Evolutionary conservation across 1,284 basidiomycete genomes (phyloP).

Genomic region (Entoloma clypeatum): DNA sequence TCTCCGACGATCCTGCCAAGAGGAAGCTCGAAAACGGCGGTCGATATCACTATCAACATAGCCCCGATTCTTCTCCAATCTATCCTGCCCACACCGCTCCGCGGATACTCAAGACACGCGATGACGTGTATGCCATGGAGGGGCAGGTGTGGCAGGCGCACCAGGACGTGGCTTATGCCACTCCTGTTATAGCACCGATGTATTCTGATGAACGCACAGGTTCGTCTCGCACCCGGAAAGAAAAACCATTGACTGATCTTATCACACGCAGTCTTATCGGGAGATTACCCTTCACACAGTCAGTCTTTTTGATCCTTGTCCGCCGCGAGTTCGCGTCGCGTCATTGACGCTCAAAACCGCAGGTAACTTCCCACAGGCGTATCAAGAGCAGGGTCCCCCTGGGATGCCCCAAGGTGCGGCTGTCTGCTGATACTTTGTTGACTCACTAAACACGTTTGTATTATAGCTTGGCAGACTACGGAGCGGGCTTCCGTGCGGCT

Average conservation of each 20-base stretch:
- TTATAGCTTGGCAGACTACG: slow-evolving; percentile 43
- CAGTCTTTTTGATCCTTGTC: slow-evolving; percentile 15
- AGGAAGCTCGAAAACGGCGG: slow-evolving; percentile 22
- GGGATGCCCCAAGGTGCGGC: slow-evolving; percentile 16
- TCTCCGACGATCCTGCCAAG: slow-evolving; percentile 20
- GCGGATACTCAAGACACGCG: slow-evolving; percentile 14
- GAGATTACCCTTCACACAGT: slow-evolving; percentile 31
- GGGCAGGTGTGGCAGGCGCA: slow-evolving; percentile 19
- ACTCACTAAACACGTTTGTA: slow-evolving; percentile 1
- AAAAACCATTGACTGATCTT: slow-evolving; percentile 12
- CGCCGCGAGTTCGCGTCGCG: background rate
- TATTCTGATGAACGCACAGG: slow-evolving; percentile 35
- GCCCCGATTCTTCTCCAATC: slow-evolving; percentile 1
- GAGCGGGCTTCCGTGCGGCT: slow-evolving; percentile 56
- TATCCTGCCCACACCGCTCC: slow-evolving; percentile 14
- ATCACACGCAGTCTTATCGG: slow-evolving; percentile 26
- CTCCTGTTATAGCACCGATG: slow-evolving; percentile 23
- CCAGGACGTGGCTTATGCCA: slow-evolving; percentile 21
- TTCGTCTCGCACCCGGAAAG: slow-evolving; percentile 17
- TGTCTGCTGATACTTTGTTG: background rate
- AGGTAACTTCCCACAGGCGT: slow-evolving; percentile 21
- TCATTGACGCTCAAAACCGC: background rate
- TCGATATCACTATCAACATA: slow-evolving; percentile 19
- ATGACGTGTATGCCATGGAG: background rate
- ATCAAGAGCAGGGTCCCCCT: slow-evolving; percentile 16